Evolutionary conservation across 2,329 filamentous ascomycete genomes (phyloP), one percentile per base, ranked within the genome.

Genomic region (Pestalotiopsis sp.): DNA sequence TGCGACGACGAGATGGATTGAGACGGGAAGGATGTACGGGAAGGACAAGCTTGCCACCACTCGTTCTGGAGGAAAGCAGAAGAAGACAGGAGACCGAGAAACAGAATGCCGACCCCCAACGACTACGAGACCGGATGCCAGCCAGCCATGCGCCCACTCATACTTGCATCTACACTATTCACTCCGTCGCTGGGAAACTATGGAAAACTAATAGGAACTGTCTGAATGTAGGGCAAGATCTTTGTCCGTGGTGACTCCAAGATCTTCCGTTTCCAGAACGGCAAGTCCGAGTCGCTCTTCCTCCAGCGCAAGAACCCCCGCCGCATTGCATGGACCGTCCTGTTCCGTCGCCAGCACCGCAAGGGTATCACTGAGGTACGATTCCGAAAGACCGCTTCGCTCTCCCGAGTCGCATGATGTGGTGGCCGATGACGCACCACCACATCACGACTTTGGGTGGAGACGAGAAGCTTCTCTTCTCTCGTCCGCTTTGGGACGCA

Each of bases 251-350:
- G 95, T 83, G 96, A 99, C 90, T 97, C 93, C 94, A 99, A 98
- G 90, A 91, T 98, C 89, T 99, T 99, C 93, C 94, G 96, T 83
- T 99, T 99, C 93, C 94, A 97, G 87, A 98, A 97, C 87, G 94
- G 96, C 89, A 99, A 99, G 89, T 95, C 94, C 86, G 96, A 99
- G 88, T 97, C 94, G 77, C 93, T 99, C 77, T 99, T 99, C 91
- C 93, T 98, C 78, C 96, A 99, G 91, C 95, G 96, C 90, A 99
- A 99, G 94, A 99, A 99, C 91, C 96, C 96, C 83, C 95, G 96
- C 85, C 94, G 95, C 84, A 98, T 99, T 85, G 91, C 95, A 78
- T 99, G 96, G 96, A 99, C 96, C 76, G 91, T 94, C 79, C 93
- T 99, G 74, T 99, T 93, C 93, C 92, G 96, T 85, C 93, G 95